Evolutionary conservation across 768 basidiomycete species (phyloP).

Genomic region (Mycena haematopus): DNA sequence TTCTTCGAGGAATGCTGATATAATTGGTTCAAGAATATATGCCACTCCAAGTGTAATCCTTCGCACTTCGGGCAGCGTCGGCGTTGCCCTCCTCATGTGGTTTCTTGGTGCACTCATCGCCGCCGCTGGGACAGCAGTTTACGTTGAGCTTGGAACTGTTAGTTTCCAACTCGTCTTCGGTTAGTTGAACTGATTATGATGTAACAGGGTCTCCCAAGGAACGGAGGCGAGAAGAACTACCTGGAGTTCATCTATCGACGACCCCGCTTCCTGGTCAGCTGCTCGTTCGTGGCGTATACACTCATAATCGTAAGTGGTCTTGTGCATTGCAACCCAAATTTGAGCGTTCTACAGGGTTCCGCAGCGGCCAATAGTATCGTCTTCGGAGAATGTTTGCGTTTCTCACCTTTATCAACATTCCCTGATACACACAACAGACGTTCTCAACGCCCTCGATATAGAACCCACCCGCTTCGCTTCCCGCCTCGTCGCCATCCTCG

Average conservation of each 20-base stretch:
- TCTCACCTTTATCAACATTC: neutral
- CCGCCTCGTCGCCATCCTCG: conserved; percentile 60
- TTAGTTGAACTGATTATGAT: neutral
- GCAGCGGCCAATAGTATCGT: conserved; percentile 66
- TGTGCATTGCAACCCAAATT: neutral
- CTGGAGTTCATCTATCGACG: conserved; percentile 71
- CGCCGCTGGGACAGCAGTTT: conserved; percentile 70
- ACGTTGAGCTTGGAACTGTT: conserved; percentile 79
- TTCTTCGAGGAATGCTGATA: too few relatives aligned
- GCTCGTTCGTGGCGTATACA: conserved; percentile 62
- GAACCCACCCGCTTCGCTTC: conserved; percentile 52
- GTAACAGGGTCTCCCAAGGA: conserved; percentile 72
- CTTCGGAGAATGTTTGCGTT: conserved; percentile 65
- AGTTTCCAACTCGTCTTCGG: conserved; percentile 22
- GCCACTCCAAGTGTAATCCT: conserved; percentile 74
- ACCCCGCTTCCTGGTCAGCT: conserved; percentile 67
- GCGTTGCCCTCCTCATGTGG: conserved; percentile 74
- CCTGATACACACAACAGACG: conserved; percentile 49
- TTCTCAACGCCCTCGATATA: conserved; percentile 58
- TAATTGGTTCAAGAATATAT: conserved; percentile 58
- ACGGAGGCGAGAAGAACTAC: conserved; percentile 80
- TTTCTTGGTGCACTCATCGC: conserved; percentile 70
- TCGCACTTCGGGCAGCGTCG: conserved; percentile 71
- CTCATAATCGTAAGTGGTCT: conserved; percentile 57
- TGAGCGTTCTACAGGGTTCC: conserved; percentile 50